phyloP scores from a whole-genome alignment of 2,329 filamentous ascomycete genomes.

The Colletotrichum tamarilloi region DNA sequence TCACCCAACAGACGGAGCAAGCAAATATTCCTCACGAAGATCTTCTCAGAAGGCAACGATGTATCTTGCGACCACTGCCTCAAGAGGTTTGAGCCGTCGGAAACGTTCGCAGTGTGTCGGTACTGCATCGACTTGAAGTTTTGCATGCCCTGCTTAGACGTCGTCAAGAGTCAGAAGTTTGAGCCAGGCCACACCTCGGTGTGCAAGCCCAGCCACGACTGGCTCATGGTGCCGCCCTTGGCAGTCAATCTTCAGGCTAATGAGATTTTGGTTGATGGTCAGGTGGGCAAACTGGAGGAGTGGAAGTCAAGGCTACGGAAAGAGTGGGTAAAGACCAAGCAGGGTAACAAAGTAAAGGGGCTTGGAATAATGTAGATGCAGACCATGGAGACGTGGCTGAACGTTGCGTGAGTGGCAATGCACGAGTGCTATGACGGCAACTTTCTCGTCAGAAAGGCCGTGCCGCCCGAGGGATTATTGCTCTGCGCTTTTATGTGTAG shows the following conservation, averaged over 20 bases:
- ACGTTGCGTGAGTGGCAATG: not conserved
- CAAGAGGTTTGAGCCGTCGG: conserved; percentile 44
- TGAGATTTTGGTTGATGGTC: conserved; percentile 50
- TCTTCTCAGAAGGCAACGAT: conserved; percentile 23
- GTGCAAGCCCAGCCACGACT: conserved; percentile 46
- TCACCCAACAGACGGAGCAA: conserved; percentile 26
- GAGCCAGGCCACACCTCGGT: conserved; percentile 41
- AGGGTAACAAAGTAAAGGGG: not conserved
- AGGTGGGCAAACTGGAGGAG: conserved; percentile 46
- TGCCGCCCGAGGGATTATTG: not conserved
- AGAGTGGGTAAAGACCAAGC: conserved; percentile 33
- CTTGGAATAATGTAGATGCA: conserved; percentile 2
- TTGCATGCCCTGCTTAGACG: conserved; percentile 48
- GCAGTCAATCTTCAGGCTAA: conserved; percentile 48
- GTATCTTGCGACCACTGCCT: conserved; percentile 51
- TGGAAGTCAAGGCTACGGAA: conserved; percentile 49
- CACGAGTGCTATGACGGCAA: not conserved
- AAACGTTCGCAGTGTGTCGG: conserved; percentile 49
- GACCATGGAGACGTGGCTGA: too few relatives aligned
- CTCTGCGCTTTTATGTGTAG: not conserved
- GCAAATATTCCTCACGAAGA: conserved; percentile 40
- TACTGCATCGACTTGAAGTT: conserved; percentile 51
- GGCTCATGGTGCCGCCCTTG: conserved; percentile 52
- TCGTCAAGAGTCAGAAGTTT: conserved; percentile 42
- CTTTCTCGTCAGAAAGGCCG: not conserved